A percentile compares a stretch with the other conserved stretches of the same genome.
These are phyloP conservation scores for Gossypium sturtianum DNA, from an alignment of 345 rosid species.

Conservation along the genomic window DNA sequence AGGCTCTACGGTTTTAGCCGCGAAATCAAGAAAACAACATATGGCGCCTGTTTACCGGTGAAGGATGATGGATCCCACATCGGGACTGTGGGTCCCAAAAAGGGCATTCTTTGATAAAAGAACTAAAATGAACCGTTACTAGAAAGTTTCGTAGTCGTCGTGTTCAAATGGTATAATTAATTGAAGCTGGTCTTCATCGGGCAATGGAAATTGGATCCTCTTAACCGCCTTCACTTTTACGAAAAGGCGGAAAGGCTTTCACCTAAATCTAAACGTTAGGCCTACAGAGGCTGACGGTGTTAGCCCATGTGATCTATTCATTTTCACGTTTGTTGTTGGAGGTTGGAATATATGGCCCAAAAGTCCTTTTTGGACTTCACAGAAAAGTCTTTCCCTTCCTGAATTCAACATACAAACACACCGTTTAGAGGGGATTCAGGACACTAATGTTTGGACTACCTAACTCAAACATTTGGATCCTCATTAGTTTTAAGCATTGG, in stretches of 20 bases:
- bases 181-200: background rate
- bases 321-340: background rate
- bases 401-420: too few relatives aligned
- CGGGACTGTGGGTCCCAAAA: background rate
- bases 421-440: too few relatives aligned
- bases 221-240: background rate
- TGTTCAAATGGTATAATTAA: background rate
- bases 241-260: background rate
- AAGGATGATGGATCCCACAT: background rate
- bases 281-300: background rate
- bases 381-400: too few relatives aligned
- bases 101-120: background rate
- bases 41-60: conserved; percentile 14
- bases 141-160: background rate
- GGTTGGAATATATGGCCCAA: background rate
- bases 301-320: background rate
- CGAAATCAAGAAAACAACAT: background rate
- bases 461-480: too few relatives aligned
- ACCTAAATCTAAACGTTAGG: background rate
- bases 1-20: conserved; percentile 16
- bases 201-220: background rate
- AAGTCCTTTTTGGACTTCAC: background rate
- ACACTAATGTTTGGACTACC: too few relatives aligned
- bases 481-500: too few relatives aligned
- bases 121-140: background rate